Evolutionary conservation across 1,139 yeast genomes (phyloP), one percentile per base, ranked within the genome.

Genomic region (Meyerozyma carpophila): DNA sequence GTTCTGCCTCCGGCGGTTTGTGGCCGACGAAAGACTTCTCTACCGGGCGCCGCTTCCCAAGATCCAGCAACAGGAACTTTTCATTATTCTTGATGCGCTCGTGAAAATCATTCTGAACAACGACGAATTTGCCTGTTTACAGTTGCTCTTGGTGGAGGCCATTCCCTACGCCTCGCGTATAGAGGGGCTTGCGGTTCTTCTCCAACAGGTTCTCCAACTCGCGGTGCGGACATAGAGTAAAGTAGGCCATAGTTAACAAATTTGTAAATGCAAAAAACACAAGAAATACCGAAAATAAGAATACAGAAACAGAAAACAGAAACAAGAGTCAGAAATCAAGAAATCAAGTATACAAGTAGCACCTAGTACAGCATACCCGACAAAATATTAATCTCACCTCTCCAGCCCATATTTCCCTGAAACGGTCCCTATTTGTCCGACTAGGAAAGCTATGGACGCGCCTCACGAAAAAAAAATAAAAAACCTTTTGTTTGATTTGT

Each of bases 41-140:
- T 54, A 55, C 39, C 56, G 54, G 38, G 56, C 63, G 40, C 77
- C 77, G 2, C 50, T 70, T 13, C 62, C 72, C n/a, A 59, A 58
- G 41, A 52, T 69, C 8, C 75, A 70, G 47, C 61, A 61, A 43
- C 58, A 59, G 28, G 78, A 73, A 50, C 43, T 70, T 26, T 36
- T 47, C 29, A 43, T 58, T 1, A 50, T 67, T 7, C 48, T 70
- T 27, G 39, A 48, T 3, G 75, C 74, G 21, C 26, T 34, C 3
- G 20, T 36, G 31, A 24, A 20, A n/a, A 34, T 50, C 4, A 46
- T 42, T 13, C 41, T 13, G 4, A 14, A 42, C 20, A 43, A 42
- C 5, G 16, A 9, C 4, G 28, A 7, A 11, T 13, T 24, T 8
- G 18, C 4, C 8, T 13, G 26, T 10, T 36, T 36, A 9, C 28